phyloP scores from a whole-genome alignment of 768 basidiomycete species.

The Pilatotrama ljubarskyi region DNA sequence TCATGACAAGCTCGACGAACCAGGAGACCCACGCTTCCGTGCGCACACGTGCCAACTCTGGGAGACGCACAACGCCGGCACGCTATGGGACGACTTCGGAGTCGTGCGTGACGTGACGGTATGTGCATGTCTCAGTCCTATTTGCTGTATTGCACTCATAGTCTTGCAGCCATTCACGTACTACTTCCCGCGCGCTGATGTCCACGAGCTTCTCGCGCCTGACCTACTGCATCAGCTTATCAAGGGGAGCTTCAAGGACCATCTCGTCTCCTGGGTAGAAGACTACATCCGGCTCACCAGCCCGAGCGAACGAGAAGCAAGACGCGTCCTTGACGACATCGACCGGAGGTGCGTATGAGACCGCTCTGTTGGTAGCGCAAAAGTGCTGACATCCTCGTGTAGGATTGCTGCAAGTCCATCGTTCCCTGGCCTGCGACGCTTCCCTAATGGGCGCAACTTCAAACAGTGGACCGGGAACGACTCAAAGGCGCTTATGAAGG shows the following conservation, averaged over 20 bases:
- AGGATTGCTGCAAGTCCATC: slow-evolving; percentile 22
- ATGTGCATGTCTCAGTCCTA: background rate
- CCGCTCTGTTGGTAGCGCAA: background rate
- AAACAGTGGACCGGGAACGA: slow-evolving; percentile 30
- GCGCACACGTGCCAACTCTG: slow-evolving; percentile 22
- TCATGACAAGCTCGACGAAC: background rate
- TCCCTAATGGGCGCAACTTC: slow-evolving; percentile 25
- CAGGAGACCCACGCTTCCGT: background rate
- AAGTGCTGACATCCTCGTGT: background rate
- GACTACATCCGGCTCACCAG: slow-evolving; percentile 30
- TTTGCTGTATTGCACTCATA: background rate
- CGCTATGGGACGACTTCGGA: slow-evolving; percentile 32
- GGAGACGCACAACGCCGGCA: background rate
- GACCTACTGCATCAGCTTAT: slow-evolving; percentile 44
- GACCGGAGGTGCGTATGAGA: slow-evolving; percentile 33
- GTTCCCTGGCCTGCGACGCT: slow-evolving; percentile 20
- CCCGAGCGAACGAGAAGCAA: slow-evolving; percentile 1
- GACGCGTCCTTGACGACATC: slow-evolving; percentile 37
- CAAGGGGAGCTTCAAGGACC: slow-evolving; percentile 45
- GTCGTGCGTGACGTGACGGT: slow-evolving; percentile 29
- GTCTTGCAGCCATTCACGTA: slow-evolving; percentile 33
- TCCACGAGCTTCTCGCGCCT: slow-evolving; percentile 35
- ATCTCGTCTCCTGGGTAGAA: slow-evolving; percentile 39
- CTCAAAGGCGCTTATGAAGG: slow-evolving; percentile 30
- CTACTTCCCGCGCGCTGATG: slow-evolving; percentile 38